A percentile compares a stretch with the other conserved stretches of the same genome.
These are phyloP conservation scores for Kurtzmaniella fragi DNA, from an alignment of 805 yeast genomes.

Conservation along the genomic window DNA sequence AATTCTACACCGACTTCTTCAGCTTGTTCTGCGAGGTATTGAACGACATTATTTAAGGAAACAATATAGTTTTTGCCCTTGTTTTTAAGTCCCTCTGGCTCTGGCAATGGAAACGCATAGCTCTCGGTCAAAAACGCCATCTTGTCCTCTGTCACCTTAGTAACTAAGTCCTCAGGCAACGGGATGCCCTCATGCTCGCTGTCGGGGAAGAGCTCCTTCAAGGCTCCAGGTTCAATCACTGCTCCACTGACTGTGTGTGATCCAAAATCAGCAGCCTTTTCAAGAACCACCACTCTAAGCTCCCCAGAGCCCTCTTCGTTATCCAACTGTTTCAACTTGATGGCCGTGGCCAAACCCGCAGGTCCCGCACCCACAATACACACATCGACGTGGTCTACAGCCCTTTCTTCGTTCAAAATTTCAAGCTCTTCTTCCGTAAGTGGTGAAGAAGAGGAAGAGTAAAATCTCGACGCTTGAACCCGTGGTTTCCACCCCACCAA, in stretches of 20 bases:
- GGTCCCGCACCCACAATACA: conserved; percentile 98
- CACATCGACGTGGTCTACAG: conserved; percentile 83
- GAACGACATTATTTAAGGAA: conserved; percentile 74
- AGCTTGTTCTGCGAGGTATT: conserved; percentile 80
- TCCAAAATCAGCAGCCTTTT: conserved; percentile 91
- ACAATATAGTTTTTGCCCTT: conserved; percentile 79
- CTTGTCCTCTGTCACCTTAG: conserved; percentile 69
- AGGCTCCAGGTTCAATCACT: conserved; percentile 83
- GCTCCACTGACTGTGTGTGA: conserved; percentile 92
- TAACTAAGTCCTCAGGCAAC: conserved; percentile 70
- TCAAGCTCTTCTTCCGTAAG: conserved; percentile 39
- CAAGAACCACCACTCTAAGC: conserved; percentile 81
- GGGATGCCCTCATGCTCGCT: conserved; percentile 61
- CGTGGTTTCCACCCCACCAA: no score
- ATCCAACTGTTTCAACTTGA: conserved; percentile 80
- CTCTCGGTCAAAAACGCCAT: conserved; percentile 65
- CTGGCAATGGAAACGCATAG: conserved; percentile 70
- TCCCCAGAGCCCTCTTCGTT: conserved; percentile 56
- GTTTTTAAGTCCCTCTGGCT: conserved; percentile 88
- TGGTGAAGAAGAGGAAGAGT: background rate
- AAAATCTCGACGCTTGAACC: no score
- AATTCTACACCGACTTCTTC: conserved; percentile 92
- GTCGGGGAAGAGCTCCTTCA: conserved; percentile 77
- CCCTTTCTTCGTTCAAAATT: conserved; percentile 59
- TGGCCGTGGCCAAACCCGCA: conserved; percentile 94